phyloP scores from a whole-genome alignment of 257 asterid genomes.

The Solanum sparsipilum region DNA sequence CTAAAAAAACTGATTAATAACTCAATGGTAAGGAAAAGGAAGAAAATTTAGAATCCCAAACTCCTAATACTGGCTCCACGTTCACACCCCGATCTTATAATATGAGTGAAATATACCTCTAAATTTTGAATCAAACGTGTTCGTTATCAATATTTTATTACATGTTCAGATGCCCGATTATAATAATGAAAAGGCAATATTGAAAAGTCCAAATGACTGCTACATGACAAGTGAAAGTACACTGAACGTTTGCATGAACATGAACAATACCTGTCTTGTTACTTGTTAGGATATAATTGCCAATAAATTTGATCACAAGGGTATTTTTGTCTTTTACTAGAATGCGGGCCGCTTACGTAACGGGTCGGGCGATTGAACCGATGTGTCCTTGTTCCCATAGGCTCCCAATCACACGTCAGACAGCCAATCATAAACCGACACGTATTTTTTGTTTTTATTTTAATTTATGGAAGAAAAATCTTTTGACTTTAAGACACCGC shows the following conservation, averaged over 20 bases:
- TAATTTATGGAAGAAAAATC: neutral
- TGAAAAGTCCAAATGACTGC: neutral
- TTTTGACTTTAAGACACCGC: slow-evolving; percentile 17
- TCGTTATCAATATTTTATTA: neutral
- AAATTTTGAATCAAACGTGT: neutral
- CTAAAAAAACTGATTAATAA: no score
- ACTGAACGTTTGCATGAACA: slow-evolving; percentile 4
- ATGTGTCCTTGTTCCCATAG: slow-evolving; percentile 9
- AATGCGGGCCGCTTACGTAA: slow-evolving; percentile 18
- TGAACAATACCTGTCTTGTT: neutral
- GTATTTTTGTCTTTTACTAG: neutral
- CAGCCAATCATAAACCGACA: slow-evolving; percentile 10
- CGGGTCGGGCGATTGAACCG: slow-evolving; percentile 19
- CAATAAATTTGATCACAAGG: neutral
- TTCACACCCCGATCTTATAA: no score
- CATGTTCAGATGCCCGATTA: neutral
- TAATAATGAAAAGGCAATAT: neutral
- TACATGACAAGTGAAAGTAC: neutral
- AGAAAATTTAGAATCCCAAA: no score
- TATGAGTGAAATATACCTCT: no score
- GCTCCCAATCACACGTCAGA: slow-evolving; percentile 20
- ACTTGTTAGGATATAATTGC: neutral
- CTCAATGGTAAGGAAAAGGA: no score
- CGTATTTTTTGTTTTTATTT: neutral
- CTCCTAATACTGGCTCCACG: no score